Percentiles rank a stretch among this genome's conserved stretches.
Evolutionary conservation across 2,329 filamentous ascomycete species (phyloP).

Genomic region (Colletotrichum graminicola): DNA sequence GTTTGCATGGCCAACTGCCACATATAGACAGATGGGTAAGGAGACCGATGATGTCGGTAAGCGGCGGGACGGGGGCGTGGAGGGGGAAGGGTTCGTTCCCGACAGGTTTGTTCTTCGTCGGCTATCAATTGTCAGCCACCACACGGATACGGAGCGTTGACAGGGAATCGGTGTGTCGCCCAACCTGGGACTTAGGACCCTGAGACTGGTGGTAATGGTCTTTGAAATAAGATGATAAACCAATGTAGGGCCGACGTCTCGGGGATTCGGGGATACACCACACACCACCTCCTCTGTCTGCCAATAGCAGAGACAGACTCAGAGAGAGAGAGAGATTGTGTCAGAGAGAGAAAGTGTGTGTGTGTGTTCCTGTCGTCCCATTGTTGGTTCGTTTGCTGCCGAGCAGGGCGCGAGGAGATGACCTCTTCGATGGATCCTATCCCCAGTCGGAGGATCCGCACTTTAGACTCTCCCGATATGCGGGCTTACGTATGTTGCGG

Average conservation of each 20-base stretch:
- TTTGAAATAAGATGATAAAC: background rate
- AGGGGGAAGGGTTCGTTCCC: background rate
- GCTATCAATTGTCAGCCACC: conserved; percentile 1
- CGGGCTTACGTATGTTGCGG: conserved; percentile 35
- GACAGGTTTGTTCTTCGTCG: background rate
- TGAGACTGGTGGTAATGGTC: background rate
- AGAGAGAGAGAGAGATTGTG: no score
- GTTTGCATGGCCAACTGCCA: conserved; percentile 10
- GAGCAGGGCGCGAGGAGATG: conserved; percentile 12
- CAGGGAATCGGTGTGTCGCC: background rate
- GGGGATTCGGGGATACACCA: background rate
- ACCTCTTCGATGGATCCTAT: conserved; percentile 21
- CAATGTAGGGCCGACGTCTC: background rate
- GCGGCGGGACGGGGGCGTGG: background rate
- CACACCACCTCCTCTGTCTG: background rate
- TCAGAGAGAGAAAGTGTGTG: background rate
- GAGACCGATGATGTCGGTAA: background rate
- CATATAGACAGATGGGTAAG: background rate
- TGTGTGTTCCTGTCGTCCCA: conserved; percentile 4
- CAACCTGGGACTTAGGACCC: background rate
- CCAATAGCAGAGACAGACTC: background rate
- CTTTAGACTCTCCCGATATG: conserved; percentile 34
- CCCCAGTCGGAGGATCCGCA: conserved; percentile 31
- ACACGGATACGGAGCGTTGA: conserved; percentile 16
- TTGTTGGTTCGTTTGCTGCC: conserved; percentile 5